A percentile compares a stretch with the other conserved stretches of the same genome.
phyloP scores from a whole-genome alignment of 2,329 filamentous ascomycete genomes.

The Aureobasidium namibiae region DNA sequence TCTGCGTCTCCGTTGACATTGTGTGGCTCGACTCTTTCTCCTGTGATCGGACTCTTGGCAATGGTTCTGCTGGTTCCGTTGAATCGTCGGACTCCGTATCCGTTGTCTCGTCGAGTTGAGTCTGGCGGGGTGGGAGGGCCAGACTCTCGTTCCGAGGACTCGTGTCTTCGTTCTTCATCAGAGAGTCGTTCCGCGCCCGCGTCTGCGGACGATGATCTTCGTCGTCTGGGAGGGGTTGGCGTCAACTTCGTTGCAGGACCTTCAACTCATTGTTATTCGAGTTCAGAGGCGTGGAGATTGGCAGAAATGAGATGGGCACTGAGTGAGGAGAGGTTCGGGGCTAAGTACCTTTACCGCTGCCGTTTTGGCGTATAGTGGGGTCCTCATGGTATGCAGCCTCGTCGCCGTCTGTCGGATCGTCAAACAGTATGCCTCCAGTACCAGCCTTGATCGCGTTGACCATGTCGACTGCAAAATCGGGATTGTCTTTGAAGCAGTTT shows the following conservation, averaged over 20 bases:
- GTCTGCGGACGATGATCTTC: not conserved
- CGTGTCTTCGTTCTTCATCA: slow-evolving; percentile 8
- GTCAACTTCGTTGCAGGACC: slow-evolving; percentile 15
- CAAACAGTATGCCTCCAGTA: slow-evolving; percentile 43
- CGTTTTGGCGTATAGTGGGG: slow-evolving; percentile 30
- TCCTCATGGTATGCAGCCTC: slow-evolving; percentile 46
- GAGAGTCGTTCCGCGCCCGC: not conserved
- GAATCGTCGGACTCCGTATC: slow-evolving; percentile 12
- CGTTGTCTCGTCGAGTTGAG: slow-evolving; percentile 5
- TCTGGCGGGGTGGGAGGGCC: not conserved
- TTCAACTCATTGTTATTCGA: slow-evolving; percentile 14
- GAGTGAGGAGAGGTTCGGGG: not conserved
- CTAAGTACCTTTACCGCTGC: slow-evolving; percentile 16
- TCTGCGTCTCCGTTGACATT: slow-evolving; percentile 1
- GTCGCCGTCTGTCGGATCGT: slow-evolving; percentile 42
- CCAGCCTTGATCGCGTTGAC: slow-evolving; percentile 44
- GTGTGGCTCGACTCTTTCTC: slow-evolving; percentile 10
- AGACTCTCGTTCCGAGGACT: slow-evolving; percentile 1
- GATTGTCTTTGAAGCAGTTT: slow-evolving; percentile 40
- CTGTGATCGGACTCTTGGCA: slow-evolving; percentile 7
- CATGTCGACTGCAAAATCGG: slow-evolving; percentile 46
- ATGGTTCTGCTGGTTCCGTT: slow-evolving; percentile 10
- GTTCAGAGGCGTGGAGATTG: not conserved
- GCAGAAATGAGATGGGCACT: not conserved
- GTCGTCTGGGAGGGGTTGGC: slow-evolving; percentile 12